phyloP scores from a whole-genome alignment of 1,284 basidiomycete species.

The Apiotrichum domesticum region DNA sequence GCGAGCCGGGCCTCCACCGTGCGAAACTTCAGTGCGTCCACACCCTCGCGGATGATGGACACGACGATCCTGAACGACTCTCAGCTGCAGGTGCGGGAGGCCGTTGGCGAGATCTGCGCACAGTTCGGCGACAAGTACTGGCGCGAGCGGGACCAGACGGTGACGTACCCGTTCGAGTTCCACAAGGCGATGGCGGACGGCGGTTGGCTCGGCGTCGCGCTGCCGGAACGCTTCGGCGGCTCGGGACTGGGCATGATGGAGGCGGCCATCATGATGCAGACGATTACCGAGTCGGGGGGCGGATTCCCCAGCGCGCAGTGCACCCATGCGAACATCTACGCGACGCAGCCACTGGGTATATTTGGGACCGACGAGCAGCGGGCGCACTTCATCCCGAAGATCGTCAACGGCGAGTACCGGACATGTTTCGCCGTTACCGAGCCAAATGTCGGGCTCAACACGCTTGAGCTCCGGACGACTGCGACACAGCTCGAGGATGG shows the following conservation, averaged over 20 bases:
- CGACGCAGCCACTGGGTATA: conserved; percentile 14
- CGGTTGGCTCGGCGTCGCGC: conserved; percentile 16
- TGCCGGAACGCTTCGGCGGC: conserved; percentile 15
- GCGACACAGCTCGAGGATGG: conserved; percentile 13
- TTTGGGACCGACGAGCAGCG: conserved; percentile 19
- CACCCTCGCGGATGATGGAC: conserved; percentile 9
- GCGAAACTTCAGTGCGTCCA: neutral
- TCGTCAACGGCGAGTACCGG: conserved; percentile 12
- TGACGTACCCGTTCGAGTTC: conserved; percentile 15
- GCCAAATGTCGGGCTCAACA: conserved; percentile 18
- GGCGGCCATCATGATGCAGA: conserved; percentile 19
- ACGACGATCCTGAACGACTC: conserved; percentile 16
- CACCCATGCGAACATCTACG: conserved; percentile 18
- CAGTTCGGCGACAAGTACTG: conserved; percentile 14
- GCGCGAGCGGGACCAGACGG: conserved; percentile 14
- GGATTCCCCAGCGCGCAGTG: conserved; percentile 17
- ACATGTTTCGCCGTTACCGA: conserved; percentile 18
- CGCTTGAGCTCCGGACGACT: conserved; percentile 16
- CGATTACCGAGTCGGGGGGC: conserved; percentile 16
- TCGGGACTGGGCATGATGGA: conserved; percentile 13
- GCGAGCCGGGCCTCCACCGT: neutral
- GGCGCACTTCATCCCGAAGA: conserved; percentile 13
- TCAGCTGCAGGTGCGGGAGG: conserved; percentile 13
- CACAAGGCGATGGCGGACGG: conserved; percentile 18
- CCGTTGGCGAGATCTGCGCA: conserved; percentile 4